Evolutionary conservation across 2,329 filamentous ascomycete species (phyloP).

Genomic region (Penicillium crustosum): DNA sequence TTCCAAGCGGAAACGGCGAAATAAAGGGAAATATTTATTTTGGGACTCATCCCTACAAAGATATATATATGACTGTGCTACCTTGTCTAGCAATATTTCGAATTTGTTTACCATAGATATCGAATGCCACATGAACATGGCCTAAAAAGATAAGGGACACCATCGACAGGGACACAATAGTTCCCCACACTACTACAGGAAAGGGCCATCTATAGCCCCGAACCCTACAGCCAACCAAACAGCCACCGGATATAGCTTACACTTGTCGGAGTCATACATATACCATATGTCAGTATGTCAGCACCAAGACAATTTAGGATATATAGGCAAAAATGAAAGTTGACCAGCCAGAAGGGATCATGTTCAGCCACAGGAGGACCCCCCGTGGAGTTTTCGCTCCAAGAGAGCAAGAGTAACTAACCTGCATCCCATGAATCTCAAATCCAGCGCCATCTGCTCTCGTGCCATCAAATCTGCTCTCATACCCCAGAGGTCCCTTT

Average conservation of each 20-base stretch:
- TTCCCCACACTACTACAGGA: too few relatives aligned
- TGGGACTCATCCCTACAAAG: accelerated
- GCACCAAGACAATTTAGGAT: background rate
- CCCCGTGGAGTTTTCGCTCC: background rate
- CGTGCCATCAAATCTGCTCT: background rate
- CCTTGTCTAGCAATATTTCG: accelerated
- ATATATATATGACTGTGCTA: background rate
- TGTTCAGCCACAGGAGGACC: background rate
- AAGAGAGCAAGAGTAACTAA: background rate
- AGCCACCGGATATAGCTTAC: background rate
- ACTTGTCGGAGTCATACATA: too few relatives aligned
- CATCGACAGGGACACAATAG: too few relatives aligned
- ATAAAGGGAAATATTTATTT: too few relatives aligned
- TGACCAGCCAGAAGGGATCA: background rate
- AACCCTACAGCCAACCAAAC: background rate
- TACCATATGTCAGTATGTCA: background rate
- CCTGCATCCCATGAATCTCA: background rate
- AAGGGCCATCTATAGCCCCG: background rate
- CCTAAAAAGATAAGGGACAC: too few relatives aligned
- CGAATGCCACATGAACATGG: too few relatives aligned
- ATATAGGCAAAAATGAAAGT: too few relatives aligned
- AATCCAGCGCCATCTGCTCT: background rate
- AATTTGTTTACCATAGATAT: too few relatives aligned
- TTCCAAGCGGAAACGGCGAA: accelerated
- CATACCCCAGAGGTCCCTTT: accelerated